Evolutionary conservation across 345 rosid species (phyloP).

Genomic region (Laguncularia racemosa): DNA sequence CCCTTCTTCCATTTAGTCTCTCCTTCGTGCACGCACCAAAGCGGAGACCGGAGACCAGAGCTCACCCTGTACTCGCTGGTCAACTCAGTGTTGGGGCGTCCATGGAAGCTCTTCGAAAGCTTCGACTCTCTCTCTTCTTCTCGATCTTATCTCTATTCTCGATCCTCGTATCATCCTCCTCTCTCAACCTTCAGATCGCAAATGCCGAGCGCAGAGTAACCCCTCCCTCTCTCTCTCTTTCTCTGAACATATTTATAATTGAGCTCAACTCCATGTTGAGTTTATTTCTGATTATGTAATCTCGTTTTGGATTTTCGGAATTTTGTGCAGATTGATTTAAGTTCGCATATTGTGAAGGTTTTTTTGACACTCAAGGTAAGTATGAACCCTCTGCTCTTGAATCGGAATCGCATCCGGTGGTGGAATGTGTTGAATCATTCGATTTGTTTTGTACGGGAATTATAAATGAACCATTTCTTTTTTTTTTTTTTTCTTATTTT

Average conservation of each 20-base stretch:
- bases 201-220: slow-evolving; percentile 88
- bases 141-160: slow-evolving; percentile 26
- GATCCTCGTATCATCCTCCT: slow-evolving; percentile 23
- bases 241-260: slow-evolving; percentile 8
- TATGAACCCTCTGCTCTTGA: neutral
- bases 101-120: slow-evolving; percentile 40
- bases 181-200: slow-evolving; percentile 56
- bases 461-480: too few species aligned
- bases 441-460: neutral
- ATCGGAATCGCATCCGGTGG: neutral
- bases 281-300: neutral
- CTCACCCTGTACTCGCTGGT: slow-evolving; percentile 5
- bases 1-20: too few species aligned
- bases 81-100: neutral
- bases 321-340: slow-evolving; percentile 78
- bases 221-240: slow-evolving; percentile 2
- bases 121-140: slow-evolving; percentile 24
- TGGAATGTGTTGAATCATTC: neutral
- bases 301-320: neutral
- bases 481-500: too few species aligned
- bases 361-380: slow-evolving; percentile 87
- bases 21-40: too few species aligned
- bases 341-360: slow-evolving; percentile 73
- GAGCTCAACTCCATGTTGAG: neutral
- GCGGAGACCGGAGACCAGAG: too few species aligned